phyloP scores from a whole-genome alignment of 768 basidiomycete genomes.

The Amyloporia xantha region DNA sequence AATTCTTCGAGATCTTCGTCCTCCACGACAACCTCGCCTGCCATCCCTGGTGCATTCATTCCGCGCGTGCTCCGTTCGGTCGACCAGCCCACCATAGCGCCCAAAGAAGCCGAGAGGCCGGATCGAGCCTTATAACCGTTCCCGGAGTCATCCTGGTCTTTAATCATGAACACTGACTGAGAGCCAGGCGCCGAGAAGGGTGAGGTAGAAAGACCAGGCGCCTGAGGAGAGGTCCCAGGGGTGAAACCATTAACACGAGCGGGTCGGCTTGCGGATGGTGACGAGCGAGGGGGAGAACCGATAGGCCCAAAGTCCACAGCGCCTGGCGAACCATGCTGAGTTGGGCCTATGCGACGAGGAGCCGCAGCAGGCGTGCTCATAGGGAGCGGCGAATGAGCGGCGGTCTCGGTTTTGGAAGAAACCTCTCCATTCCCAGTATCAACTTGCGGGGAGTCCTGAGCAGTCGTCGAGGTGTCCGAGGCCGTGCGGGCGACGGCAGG shows the following conservation, averaged over 20 bases:
- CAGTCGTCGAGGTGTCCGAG: conserved; percentile 9
- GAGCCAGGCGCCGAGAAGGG: conserved; percentile 75
- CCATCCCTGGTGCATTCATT: conserved; percentile 2
- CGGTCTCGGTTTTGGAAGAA: conserved; percentile 5
- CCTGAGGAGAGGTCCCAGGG: conserved; percentile 52
- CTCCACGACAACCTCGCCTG: conserved; percentile 39
- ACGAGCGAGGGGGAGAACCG: conserved; percentile 65
- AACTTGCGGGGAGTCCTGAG: conserved; percentile 11
- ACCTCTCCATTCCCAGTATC: conserved; percentile 5
- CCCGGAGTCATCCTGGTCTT: conserved; percentile 20
- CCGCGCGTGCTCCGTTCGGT: conserved; percentile 14
- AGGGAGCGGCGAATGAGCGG: conserved; percentile 44
- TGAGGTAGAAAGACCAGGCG: conserved; percentile 43
- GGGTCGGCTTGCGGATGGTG: conserved; percentile 27
- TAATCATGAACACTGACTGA: conserved; percentile 46
- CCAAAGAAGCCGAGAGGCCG: conserved; percentile 61
- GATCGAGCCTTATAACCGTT: conserved; percentile 34
- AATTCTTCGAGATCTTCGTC: conserved; percentile 86
- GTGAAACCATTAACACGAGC: conserved; percentile 41
- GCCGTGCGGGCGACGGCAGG: conserved; percentile 8
- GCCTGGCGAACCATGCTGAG: conserved; percentile 29
- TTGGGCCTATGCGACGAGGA: conserved; percentile 41
- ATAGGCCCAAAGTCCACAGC: conserved; percentile 72
- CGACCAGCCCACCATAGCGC: conserved; percentile 44
- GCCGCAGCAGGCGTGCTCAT: conserved; percentile 39